A percentile compares a stretch with the other conserved stretches of the same genome.
Conservation (phyloP, 163 green algal genomes). For the Chlorella variabilis region DNA sequence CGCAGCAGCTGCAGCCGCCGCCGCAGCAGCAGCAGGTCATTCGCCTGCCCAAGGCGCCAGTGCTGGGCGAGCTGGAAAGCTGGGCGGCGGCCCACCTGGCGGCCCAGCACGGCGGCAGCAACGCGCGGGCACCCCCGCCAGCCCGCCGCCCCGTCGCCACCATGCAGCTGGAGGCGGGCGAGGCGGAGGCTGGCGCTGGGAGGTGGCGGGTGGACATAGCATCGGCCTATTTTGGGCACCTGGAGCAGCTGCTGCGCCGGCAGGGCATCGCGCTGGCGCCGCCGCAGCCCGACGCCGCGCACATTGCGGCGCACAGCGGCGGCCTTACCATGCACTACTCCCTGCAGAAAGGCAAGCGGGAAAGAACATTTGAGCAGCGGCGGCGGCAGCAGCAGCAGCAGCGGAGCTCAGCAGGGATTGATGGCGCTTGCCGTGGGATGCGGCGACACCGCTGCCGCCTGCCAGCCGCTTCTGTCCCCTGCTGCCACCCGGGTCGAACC, state of each 20-base stretch:
- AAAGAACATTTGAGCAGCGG: neutral
- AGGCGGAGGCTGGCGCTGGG: neutral
- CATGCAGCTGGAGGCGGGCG: neutral
- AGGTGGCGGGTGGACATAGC: constrained; percentile 17
- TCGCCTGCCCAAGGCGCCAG: constrained; percentile 4
- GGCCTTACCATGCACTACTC: constrained; percentile 10
- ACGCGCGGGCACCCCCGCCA: neutral
- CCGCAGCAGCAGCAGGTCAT: neutral
- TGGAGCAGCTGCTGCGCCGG: neutral
- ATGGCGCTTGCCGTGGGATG: too few species aligned
- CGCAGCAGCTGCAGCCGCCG: too few species aligned
- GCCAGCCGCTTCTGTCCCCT: too few species aligned
- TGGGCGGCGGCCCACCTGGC: constrained; percentile 6
- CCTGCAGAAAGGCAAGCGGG: constrained; percentile 5
- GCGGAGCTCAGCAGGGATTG: too few species aligned
- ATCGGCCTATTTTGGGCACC: constrained; percentile 22
- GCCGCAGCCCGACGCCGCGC: neutral
- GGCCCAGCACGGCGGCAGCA: too few species aligned
- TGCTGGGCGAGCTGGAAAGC: constrained; percentile 6
- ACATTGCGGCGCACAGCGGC: neutral
- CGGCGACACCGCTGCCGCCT: too few species aligned
- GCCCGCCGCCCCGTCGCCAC: neutral
- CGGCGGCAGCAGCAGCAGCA: too few species aligned
- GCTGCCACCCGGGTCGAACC: too few species aligned
- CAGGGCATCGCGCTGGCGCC: constrained; percentile 8